Percentiles rank a stretch among this genome's conserved stretches.
Conservation (phyloP, 495 filamentous ascomycete genomes). For the Neurospora sublineolata region DNA sequence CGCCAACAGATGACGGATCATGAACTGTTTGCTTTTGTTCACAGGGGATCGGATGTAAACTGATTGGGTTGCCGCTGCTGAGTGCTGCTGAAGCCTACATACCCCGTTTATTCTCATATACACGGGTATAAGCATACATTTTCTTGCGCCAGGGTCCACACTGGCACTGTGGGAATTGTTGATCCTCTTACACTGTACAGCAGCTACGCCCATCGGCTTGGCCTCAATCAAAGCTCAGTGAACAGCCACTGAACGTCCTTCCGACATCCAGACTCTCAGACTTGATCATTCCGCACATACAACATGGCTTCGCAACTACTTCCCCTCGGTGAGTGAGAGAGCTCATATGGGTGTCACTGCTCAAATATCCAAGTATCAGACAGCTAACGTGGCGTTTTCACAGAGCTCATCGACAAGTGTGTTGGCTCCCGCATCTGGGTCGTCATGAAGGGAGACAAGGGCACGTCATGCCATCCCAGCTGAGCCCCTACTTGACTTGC, state of each 20-base stretch:
- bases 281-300: slow-evolving; percentile 2
- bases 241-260: neutral
- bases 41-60: neutral
- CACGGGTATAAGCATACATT: neutral
- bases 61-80: neutral
- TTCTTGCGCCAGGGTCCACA: neutral
- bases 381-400: slow-evolving; percentile 8
- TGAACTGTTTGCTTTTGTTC: neutral
- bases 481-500: neutral
- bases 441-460: slow-evolving; percentile 98
- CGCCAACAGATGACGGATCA: neutral
- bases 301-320: slow-evolving; percentile 72
- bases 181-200: neutral
- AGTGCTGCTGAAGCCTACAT: neutral
- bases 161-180: neutral
- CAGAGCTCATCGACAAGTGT: slow-evolving; percentile 97
- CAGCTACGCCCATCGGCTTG: neutral
- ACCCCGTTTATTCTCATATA: neutral
- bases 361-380: neutral
- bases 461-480: slow-evolving; percentile 27
- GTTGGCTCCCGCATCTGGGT: slow-evolving; percentile 97
- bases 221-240: neutral
- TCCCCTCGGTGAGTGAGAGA: slow-evolving; percentile 49
- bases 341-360: neutral
- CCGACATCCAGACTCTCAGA: neutral